phyloP scores from a whole-genome alignment of 768 basidiomycete species.

The Leccinum sublutescens region DNA sequence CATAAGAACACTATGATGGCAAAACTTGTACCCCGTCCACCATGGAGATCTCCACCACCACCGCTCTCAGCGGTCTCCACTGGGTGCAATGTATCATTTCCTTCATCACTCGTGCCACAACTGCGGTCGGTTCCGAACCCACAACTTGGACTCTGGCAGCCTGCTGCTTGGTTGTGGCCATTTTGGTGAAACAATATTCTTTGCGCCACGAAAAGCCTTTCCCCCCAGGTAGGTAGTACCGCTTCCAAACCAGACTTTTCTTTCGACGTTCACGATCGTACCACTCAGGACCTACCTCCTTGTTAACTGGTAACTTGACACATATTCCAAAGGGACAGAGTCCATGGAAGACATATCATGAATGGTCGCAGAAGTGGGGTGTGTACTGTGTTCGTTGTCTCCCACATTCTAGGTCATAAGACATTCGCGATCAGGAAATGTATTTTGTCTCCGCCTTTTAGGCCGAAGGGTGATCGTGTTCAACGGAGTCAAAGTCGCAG shows the following conservation, averaged over 20 bases:
- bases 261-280: not conserved
- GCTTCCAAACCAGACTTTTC: not conserved
- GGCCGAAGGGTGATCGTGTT: slow-evolving; percentile 43
- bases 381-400: slow-evolving; percentile 20
- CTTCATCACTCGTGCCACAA: not conserved
- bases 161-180: not conserved
- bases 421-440: slow-evolving; percentile 11
- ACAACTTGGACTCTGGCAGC: not conserved
- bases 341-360: slow-evolving; percentile 7
- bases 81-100: not conserved
- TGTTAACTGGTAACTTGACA: not conserved
- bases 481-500: slow-evolving; percentile 39
- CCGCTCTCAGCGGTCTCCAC: not conserved
- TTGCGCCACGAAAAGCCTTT: not conserved
- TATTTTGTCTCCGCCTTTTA: slow-evolving; percentile 47
- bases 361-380: slow-evolving; percentile 6
- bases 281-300: not conserved
- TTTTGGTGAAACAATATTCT: not conserved
- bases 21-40: not conserved
- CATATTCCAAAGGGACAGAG: not conserved
- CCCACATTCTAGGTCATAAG: not conserved
- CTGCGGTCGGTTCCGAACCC: not conserved
- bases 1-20: not conserved
- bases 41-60: not conserved
- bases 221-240: not conserved